These are phyloP conservation scores for Pythium dissimile DNA, from an alignment of 352 stramenopile genomes.

Conservation along the genomic window DNA sequence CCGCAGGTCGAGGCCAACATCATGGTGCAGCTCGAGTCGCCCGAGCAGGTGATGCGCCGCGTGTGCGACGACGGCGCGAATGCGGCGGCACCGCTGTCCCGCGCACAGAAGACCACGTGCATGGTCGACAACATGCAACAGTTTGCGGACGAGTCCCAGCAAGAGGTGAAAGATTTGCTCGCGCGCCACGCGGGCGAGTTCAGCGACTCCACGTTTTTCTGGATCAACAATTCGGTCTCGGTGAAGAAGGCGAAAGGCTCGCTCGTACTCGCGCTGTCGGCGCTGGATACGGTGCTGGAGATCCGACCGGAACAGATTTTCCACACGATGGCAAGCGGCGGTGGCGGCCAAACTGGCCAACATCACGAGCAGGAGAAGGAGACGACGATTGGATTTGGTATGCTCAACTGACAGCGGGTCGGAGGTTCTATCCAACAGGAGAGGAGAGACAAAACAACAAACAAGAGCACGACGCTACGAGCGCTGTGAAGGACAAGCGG, in stretches of 20 bases:
- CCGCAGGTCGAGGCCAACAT: slow-evolving; percentile 32
- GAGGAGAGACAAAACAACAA: background rate
- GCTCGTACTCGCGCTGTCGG: slow-evolving; percentile 37
- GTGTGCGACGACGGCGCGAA: slow-evolving; percentile 19
- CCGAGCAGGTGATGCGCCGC: slow-evolving; percentile 27
- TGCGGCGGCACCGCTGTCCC: slow-evolving; percentile 24
- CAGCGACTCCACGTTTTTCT: slow-evolving; percentile 40
- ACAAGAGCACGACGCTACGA: no score
- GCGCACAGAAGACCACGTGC: slow-evolving; percentile 34
- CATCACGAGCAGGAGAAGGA: background rate
- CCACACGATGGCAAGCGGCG: slow-evolving; percentile 20
- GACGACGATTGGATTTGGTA: slow-evolving; percentile 13
- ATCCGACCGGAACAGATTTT: slow-evolving; percentile 50
- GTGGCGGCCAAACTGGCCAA: background rate
- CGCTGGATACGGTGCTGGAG: slow-evolving; percentile 37
- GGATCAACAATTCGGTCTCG: slow-evolving; percentile 66
- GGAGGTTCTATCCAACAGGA: background rate
- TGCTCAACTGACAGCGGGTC: slow-evolving; percentile 7
- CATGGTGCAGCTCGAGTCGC: slow-evolving; percentile 50
- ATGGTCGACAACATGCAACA: slow-evolving; percentile 45
- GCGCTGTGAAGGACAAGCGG: background rate
- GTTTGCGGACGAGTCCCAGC: slow-evolving; percentile 45
- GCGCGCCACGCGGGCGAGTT: slow-evolving; percentile 25
- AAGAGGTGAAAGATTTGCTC: slow-evolving; percentile 44
- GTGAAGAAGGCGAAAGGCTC: slow-evolving; percentile 35